Conservation (phyloP, 768 basidiomycete genomes). For the Cystobasidium tubakii region DNA sequence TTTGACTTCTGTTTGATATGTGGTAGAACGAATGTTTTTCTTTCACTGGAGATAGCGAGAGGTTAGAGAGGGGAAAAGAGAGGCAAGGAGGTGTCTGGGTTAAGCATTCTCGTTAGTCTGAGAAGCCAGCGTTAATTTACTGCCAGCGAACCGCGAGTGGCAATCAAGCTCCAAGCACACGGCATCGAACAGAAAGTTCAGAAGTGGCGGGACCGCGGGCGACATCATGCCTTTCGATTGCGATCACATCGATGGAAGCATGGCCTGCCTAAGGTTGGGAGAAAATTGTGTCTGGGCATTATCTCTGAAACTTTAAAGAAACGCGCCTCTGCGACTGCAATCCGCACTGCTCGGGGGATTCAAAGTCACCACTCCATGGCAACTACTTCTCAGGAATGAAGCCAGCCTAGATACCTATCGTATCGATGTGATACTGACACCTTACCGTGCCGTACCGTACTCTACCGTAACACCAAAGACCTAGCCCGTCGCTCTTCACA, state of each 20-base stretch:
- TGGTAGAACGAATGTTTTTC: not conserved
- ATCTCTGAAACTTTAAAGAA: not conserved
- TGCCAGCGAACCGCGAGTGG: not conserved
- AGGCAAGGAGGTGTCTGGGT: not conserved
- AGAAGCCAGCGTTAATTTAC: not conserved
- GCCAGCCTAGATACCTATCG: too few relatives aligned
- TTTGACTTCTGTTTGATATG: not conserved
- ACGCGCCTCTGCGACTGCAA: not conserved
- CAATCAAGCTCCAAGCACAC: not conserved
- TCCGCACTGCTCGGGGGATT: too few relatives aligned
- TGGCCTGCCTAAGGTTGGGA: not conserved
- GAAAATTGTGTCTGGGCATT: not conserved
- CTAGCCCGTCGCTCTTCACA: too few relatives aligned
- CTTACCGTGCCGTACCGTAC: too few relatives aligned
- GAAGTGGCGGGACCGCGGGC: not conserved
- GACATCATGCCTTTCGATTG: conserved; percentile 3
- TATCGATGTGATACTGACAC: too few relatives aligned
- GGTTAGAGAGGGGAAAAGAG: not conserved
- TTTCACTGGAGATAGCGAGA: not conserved
- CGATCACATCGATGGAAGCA: not conserved
- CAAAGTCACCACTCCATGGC: too few relatives aligned
- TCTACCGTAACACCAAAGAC: too few relatives aligned
- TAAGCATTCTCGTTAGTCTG: not conserved
- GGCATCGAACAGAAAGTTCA: not conserved
- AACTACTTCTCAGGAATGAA: too few relatives aligned